Base-by-base conservation (phyloP, 2,329 filamentous ascomycete genomes). In the Colletotrichum brevisporum region DNA sequence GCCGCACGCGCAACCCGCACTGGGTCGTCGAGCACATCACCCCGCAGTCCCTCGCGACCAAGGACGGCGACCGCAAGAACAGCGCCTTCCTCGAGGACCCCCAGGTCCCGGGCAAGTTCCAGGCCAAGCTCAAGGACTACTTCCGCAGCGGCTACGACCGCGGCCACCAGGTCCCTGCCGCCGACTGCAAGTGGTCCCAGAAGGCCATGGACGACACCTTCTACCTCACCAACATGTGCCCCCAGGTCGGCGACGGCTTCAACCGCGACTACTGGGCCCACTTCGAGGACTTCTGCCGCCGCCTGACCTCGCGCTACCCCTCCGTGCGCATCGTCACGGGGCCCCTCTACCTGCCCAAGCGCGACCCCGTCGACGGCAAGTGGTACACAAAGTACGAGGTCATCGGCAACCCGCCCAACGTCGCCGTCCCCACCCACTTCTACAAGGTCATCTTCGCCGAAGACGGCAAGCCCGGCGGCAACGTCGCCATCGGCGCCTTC, bases 221-320 rank as follows among this genome's bases (percentile, higher is more conserved):
- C 78, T 91, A 90, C 77, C 88, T 99, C 64, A 92, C 88, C 78
- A 99, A 99, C 84, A 99, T 99, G 95, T 97, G 95, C 78, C 96
- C 96, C 39, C 96, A 99, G 83, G 96, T 99, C 36, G 96, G 96
- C 73, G 94, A 98, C 78, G 96, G 96, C 68, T 99, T 99, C 87
- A 99, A 99, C 84, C 89, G 96, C 59, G 96, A 99, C 83, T 99
- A 99, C 88, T 99, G 96, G 96, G 93, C 96, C 45, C 96, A 99
- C 80, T 95, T 99, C 74, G 96, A 99, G 83, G 95, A 98, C 78
- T 99, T 98, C 78, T 98, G 95, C 83, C 89, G 96, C 10, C 86
- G 94, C 18, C 85, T 99, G 73, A 95, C 95, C 1, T 83, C 85
- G 54, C 87, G 85, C 62, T 99, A 98, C 78, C 95, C 95, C 1